These are phyloP conservation scores for Whalleya microplaca DNA, from an alignment of 2,329 filamentous ascomycete species.

Conservation along the genomic window DNA sequence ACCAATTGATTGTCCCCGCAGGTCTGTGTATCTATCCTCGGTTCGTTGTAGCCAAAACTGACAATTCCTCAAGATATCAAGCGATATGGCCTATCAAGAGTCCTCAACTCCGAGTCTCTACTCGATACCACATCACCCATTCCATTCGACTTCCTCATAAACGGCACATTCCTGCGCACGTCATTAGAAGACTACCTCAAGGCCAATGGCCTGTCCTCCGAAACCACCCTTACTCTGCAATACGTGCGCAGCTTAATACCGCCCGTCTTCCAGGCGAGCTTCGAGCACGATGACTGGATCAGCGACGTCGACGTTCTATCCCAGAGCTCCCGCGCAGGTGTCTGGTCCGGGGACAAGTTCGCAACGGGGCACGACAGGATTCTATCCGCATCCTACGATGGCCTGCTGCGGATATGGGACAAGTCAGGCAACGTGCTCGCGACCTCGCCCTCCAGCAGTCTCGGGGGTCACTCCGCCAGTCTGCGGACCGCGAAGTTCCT, in stretches of 20 bases:
- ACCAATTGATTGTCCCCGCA: constrained; percentile 65
- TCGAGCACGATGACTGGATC: constrained; percentile 98
- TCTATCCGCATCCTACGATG: constrained; percentile 93
- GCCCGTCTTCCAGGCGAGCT: constrained; percentile 85
- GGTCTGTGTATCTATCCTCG: constrained; percentile 42
- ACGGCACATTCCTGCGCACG: constrained; percentile 87
- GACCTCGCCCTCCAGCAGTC: constrained; percentile 67
- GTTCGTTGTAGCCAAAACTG: background rate
- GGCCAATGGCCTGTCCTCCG: constrained; percentile 82
- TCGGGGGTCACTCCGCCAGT: constrained; percentile 75
- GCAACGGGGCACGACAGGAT: constrained; percentile 69
- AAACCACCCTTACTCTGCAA: constrained; percentile 85
- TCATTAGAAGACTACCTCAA: constrained; percentile 90
- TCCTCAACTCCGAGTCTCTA: constrained; percentile 74
- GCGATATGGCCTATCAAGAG: constrained; percentile 70
- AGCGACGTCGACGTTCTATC: constrained; percentile 84
- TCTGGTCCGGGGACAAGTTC: constrained; percentile 56
- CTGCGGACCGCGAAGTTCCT: constrained; percentile 86
- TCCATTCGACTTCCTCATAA: constrained; percentile 93
- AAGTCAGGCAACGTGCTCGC: constrained; percentile 83
- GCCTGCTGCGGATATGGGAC: constrained; percentile 86
- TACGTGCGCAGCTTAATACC: constrained; percentile 92
- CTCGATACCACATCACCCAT: constrained; percentile 67
- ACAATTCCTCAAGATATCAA: constrained; percentile 58
- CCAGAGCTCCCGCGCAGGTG: constrained; percentile 61